Evolutionary conservation across 2,329 filamentous ascomycete species (phyloP).

Genomic region (Curvularia spicifera): DNA sequence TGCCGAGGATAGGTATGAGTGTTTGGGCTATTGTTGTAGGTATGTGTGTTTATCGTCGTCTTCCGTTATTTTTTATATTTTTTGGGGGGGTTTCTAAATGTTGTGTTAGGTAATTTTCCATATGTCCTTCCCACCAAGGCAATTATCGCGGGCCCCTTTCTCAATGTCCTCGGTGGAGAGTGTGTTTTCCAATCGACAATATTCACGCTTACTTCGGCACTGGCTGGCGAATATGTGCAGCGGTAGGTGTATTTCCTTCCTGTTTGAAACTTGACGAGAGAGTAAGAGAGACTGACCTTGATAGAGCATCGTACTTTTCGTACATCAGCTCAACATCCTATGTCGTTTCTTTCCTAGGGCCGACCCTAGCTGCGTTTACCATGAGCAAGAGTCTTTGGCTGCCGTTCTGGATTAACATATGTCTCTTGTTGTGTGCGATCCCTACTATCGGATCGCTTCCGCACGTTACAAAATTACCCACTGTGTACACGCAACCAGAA

Average conservation of each 20-base stretch:
- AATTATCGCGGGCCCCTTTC: slow-evolving; percentile 41
- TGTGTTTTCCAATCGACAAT: slow-evolving; percentile 48
- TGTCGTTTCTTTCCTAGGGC: slow-evolving; percentile 45
- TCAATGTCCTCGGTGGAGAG: slow-evolving; percentile 44
- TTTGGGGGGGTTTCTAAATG: neutral
- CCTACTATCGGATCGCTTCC: slow-evolving; percentile 35
- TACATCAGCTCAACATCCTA: slow-evolving; percentile 46
- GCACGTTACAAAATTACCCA: neutral
- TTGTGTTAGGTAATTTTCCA: slow-evolving; percentile 30
- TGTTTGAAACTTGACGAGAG: too few species aligned
- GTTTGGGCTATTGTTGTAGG: slow-evolving; percentile 42
- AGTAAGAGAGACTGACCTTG: neutral
- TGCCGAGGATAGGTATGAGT: slow-evolving; percentile 40
- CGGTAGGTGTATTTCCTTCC: too few species aligned
- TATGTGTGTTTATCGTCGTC: slow-evolving; percentile 18
- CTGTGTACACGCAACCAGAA: neutral
- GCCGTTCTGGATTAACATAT: slow-evolving; percentile 46
- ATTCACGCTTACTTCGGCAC: slow-evolving; percentile 42
- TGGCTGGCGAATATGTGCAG: slow-evolving; percentile 43
- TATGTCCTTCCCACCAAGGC: slow-evolving; percentile 38
- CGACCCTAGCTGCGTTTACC: slow-evolving; percentile 42
- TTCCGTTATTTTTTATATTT: neutral
- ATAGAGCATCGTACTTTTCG: slow-evolving; percentile 46
- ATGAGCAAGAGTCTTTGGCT: slow-evolving; percentile 48
- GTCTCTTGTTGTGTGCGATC: slow-evolving; percentile 35